Evolutionary conservation across 2,329 filamentous ascomycete genomes (phyloP).

Genomic region (Hymenoscyphus linearis): DNA sequence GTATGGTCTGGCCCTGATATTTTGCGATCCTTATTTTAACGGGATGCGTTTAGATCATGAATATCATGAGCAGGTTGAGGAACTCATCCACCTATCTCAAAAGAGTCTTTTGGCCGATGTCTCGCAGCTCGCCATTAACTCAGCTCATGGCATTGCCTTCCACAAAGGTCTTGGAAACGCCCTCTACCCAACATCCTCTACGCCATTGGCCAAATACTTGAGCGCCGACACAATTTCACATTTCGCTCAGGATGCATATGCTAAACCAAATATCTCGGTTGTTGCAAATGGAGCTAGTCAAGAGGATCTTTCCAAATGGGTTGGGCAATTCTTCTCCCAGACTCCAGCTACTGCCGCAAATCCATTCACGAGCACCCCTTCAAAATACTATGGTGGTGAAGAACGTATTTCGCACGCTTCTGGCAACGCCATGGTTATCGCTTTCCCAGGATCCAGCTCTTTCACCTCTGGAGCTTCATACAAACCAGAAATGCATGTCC

Average conservation of each 20-base stretch:
- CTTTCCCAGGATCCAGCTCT: conserved; percentile 84
- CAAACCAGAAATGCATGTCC: conserved; percentile 86
- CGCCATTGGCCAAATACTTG: conserved; percentile 74
- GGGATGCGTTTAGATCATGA: conserved; percentile 62
- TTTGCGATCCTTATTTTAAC: conserved; percentile 14
- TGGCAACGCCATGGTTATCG: conserved; percentile 82
- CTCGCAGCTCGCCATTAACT: conserved; percentile 70
- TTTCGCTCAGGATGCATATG: conserved; percentile 75
- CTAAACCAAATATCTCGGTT: conserved; percentile 85
- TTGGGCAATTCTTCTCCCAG: conserved; percentile 83
- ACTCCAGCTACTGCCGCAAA: conserved; percentile 49
- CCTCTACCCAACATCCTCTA: conserved; percentile 65
- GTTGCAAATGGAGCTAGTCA: conserved; percentile 83
- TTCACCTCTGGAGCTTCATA: conserved; percentile 61
- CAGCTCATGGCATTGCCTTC: conserved; percentile 82
- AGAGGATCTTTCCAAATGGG: conserved; percentile 77
- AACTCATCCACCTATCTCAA: conserved; percentile 72
- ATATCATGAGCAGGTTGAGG: conserved; percentile 81
- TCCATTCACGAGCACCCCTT: conserved; percentile 53
- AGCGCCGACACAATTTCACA: conserved; percentile 67
- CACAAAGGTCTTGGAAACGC: conserved; percentile 85
- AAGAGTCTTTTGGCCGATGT: conserved; percentile 60
- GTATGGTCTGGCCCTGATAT: conserved; percentile 44
- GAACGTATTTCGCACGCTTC: conserved; percentile 74
- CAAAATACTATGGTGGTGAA: conserved; percentile 93